Percentiles rank a stretch among this genome's conserved stretches.
Conservation (phyloP, 768 basidiomycete species). For the Tulasnella sp. region DNA sequence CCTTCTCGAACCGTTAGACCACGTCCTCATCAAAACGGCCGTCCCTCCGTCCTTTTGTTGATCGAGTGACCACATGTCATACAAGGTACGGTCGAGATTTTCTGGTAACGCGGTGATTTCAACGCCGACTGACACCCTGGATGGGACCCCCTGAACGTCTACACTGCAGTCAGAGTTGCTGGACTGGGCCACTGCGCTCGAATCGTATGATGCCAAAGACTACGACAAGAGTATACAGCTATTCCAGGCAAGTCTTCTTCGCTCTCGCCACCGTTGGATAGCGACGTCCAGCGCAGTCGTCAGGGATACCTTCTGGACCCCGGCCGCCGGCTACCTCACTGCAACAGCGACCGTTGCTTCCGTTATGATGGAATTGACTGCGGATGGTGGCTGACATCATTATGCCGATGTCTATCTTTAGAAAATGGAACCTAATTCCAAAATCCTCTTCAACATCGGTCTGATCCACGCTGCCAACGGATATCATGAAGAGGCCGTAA, state of each 20-base stretch:
- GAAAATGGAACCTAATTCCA: conserved; percentile 82
- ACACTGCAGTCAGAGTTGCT: conserved; percentile 60
- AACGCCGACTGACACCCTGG: conserved; percentile 10
- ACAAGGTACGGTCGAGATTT: not conserved
- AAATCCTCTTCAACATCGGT: conserved; percentile 91
- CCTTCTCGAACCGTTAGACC: not conserved
- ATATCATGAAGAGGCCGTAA: conserved; percentile 77
- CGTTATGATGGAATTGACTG: not conserved
- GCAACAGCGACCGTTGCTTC: not conserved
- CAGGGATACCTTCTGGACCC: not conserved
- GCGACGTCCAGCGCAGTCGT: not conserved
- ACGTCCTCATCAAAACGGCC: not conserved
- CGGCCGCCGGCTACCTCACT: not conserved
- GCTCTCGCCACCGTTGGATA: not conserved
- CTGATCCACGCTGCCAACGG: conserved; percentile 91
- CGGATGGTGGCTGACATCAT: not conserved
- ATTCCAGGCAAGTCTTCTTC: conserved; percentile 62
- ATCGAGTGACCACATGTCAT: not conserved
- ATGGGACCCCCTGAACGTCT: not conserved
- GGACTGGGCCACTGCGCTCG: conserved; percentile 83
- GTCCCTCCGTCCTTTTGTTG: not conserved
- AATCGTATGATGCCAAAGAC: conserved; percentile 84
- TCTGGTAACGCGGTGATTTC: not conserved
- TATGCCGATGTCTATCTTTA: conserved; percentile 41
- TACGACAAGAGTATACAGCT: conserved; percentile 73